Conservation (phyloP, 1,284 basidiomycete species). For the Singerocomus inundabilis region DNA sequence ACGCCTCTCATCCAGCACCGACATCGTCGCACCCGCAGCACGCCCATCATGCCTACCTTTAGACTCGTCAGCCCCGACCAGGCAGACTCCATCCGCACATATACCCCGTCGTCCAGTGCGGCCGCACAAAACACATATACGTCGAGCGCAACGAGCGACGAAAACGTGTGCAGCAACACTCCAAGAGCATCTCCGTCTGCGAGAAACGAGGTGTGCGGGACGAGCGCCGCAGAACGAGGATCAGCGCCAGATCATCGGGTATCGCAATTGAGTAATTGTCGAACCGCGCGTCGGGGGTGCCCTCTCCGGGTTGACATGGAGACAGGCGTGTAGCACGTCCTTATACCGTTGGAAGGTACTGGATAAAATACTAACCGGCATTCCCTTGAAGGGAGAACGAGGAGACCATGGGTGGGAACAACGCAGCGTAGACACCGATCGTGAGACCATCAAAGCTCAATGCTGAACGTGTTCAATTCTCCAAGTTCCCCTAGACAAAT, state of each 20-base stretch:
- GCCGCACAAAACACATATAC: constrained; percentile 9
- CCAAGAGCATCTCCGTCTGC: constrained; percentile 5
- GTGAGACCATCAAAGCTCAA: too few species aligned
- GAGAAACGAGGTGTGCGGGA: background rate
- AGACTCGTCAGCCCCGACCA: constrained; percentile 15
- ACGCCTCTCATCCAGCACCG: too few species aligned
- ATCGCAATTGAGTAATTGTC: background rate
- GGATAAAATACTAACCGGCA: constrained; percentile 4
- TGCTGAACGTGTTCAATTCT: too few species aligned
- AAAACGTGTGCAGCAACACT: constrained; percentile 10
- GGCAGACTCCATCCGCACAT: constrained; percentile 7
- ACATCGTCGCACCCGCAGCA: constrained; percentile 14
- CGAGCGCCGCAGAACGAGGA: background rate
- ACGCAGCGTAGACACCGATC: too few species aligned
- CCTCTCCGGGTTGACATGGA: constrained; percentile 1
- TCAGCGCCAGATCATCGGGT: constrained; percentile 4
- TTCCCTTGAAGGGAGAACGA: constrained; percentile 8
- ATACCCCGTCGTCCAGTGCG: constrained; percentile 14
- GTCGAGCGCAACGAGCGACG: constrained; percentile 5
- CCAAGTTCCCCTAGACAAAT: too few species aligned
- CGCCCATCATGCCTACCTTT: constrained; percentile 5
- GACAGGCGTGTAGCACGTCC: background rate
- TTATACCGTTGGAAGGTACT: constrained; percentile 8
- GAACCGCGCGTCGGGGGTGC: background rate
- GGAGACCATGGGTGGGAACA: too few species aligned